These are phyloP conservation scores for Xylaria sp. DNA, from an alignment of 2,329 filamentous ascomycete species.

Conservation along the genomic window DNA sequence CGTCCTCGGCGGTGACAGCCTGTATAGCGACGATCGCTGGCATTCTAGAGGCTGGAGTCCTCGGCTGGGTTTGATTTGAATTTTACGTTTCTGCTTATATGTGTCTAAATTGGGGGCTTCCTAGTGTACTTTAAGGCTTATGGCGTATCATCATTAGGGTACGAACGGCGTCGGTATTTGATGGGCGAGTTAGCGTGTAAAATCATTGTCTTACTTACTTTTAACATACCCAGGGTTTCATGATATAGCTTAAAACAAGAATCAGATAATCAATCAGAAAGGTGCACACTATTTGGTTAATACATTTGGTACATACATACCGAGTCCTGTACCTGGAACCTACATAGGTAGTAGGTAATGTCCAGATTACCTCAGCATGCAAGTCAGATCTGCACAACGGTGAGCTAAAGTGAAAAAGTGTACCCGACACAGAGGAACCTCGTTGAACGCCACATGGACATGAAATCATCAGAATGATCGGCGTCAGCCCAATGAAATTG, in stretches of 20 bases:
- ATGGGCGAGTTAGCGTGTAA: slow-evolving; percentile 10
- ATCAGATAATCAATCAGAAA: slow-evolving; percentile 2
- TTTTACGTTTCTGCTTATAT: neutral
- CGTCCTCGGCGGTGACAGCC: slow-evolving; percentile 30
- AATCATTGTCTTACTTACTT: neutral
- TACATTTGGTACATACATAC: neutral
- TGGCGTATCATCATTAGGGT: neutral
- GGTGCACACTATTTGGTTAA: neutral
- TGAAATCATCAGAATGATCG: slow-evolving; percentile 4
- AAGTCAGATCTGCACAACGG: neutral
- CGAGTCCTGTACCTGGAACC: too few species aligned
- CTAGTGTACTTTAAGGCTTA: slow-evolving; percentile 8
- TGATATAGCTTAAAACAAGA: neutral
- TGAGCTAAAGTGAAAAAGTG: neutral
- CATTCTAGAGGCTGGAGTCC: slow-evolving; percentile 44
- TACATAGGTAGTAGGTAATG: neutral
- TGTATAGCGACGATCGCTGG: slow-evolving; percentile 56
- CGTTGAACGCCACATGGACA: slow-evolving; percentile 11
- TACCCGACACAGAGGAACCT: slow-evolving; percentile 29
- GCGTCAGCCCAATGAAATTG: slow-evolving; percentile 12
- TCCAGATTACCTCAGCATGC: slow-evolving; percentile 2
- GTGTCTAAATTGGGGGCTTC: neutral
- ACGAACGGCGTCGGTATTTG: slow-evolving; percentile 14
- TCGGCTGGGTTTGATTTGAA: slow-evolving; percentile 35
- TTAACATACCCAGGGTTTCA: slow-evolving; percentile 17